These are phyloP conservation scores for Amaranthus palmeri DNA, from an alignment of 148 eudicot species.

Conservation along the genomic window DNA sequence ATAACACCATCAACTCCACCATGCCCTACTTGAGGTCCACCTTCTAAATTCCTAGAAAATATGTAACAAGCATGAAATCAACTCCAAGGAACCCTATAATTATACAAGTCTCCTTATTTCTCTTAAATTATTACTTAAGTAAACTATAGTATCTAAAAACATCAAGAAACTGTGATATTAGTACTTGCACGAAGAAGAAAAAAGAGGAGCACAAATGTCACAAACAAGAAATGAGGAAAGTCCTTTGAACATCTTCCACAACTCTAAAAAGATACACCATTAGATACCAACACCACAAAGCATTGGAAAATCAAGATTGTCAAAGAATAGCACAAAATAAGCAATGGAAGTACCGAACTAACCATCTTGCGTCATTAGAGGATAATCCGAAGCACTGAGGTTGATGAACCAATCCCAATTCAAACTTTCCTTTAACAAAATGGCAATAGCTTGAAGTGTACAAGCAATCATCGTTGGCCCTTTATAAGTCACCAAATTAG, in stretches of 20 bases:
- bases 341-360: constrained; percentile 46
- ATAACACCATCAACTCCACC: background rate
- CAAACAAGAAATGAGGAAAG: background rate
- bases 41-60: background rate
- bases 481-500: constrained; percentile 92
- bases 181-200: background rate
- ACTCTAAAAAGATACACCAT: background rate
- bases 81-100: background rate
- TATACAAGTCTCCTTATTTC: constrained; percentile 4
- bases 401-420: constrained; percentile 98
- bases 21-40: background rate
- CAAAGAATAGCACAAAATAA: constrained; percentile 1
- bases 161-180: background rate
- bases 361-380: constrained; percentile 97
- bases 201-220: background rate
- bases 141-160: background rate
- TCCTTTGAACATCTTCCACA: background rate
- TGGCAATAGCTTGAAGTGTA: constrained; percentile 91
- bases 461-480: constrained; percentile 98
- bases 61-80: background rate
- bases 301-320: background rate
- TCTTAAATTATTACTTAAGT: background rate
- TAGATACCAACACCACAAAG: background rate
- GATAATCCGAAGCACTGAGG: constrained; percentile 98
- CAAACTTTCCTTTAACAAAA: constrained; percentile 64